Evolutionary conservation across 768 basidiomycete genomes (phyloP), one percentile per base, ranked within the genome.

Genomic region (Pleurotus djamor): DNA sequence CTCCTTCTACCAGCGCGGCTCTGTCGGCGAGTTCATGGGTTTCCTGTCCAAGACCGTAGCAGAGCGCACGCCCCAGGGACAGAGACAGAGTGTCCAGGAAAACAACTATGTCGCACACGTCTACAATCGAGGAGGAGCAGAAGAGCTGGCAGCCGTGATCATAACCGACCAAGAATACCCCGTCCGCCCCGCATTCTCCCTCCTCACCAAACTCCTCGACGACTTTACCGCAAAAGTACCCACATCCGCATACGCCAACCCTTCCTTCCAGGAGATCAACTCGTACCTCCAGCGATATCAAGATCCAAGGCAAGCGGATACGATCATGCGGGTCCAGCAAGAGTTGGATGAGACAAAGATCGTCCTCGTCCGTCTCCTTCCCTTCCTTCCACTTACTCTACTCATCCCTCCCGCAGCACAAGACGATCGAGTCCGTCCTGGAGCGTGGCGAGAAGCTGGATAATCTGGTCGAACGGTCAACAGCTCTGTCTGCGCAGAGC

Each of bases 291-390:
- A 85, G 70, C 96, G 94, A 74, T 98, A 97, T 71, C 96, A 99
- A 75, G 96, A 99, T 74, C 96, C 96, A 8, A 83, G 87, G 64
- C 94, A 98, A 75, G 96, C 96, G 5, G 96, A 99, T 76, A 89
- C 92, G 16, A 98, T 99, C 69, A 96, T 98, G 96, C 85, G 89
- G 64, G 97, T 99, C 10, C 97, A 99, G 73, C 91, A 94, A 69
- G 97, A 99, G 71, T 76, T 99, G 56, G 97, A 99, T 71, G 97
- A 99, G 78, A 98, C 97, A 3, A 99, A 99, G 89, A 96, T 99
- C 65, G 86, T 98, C 48, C 76, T 99, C 72, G 96, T 96, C 66
- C 60, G 91, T 79, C 33, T 13, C 28, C 21, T 35, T 17, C 34
- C 10, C 21, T 21, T 49, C 59, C 32, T 10, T 35, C 49, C 38